Base-by-base conservation (phyloP, 2,329 filamentous ascomycete genomes). In the Didymosphaeria variabile region DNA sequence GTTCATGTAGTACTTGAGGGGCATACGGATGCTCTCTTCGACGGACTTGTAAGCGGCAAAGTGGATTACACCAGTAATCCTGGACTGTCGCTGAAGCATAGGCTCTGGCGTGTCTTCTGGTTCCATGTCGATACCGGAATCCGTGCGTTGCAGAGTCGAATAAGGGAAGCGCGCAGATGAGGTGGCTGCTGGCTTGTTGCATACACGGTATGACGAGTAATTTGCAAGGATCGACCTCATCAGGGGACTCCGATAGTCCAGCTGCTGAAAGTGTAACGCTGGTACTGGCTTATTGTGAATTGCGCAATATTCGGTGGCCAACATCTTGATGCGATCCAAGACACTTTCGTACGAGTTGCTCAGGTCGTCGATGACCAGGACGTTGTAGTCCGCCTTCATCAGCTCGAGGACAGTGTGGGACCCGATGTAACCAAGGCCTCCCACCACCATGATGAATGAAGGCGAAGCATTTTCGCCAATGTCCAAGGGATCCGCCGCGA, bases 21-120 rank as follows among this genome's bases (percentile, higher is more conserved):
- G 88, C 60, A 82, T 79, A 29, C 78, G 75, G 62, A 90, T 89
- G 46, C 86, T 89, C 67, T 91, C 88, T 29, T 84, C 84, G 0
- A 90, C 87, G 2, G 88, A 87, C 72, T 90, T 90, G 80, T 86
- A 86, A 1, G 88, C 88, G 15, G 88, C 88, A 66, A 90, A 90
- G 70, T 91, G 88, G 59, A 91, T 89, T n/a, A 90, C 87, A 0
- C 87, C 88, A 0, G 80, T 79, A 62, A 90, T 88, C 32, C 79
- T 81, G 2, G 86, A 87, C 55, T 75, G 74, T 19, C 79, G 72
- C 29, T 61, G 58, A 5, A 75, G 36, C 8, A 58, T 40, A 1
- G 65, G 59, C 31, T 67, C 60, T 50, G 62, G 62, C 15, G 71
- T 46, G n/a, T 72, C 69, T 17, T 74, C 71, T 32, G 62, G 53